Evolutionary conservation across 139 green algal genomes (phyloP), one percentile per base, ranked within the genome.

Genomic region (Limnomonas spitsbergensis): DNA sequence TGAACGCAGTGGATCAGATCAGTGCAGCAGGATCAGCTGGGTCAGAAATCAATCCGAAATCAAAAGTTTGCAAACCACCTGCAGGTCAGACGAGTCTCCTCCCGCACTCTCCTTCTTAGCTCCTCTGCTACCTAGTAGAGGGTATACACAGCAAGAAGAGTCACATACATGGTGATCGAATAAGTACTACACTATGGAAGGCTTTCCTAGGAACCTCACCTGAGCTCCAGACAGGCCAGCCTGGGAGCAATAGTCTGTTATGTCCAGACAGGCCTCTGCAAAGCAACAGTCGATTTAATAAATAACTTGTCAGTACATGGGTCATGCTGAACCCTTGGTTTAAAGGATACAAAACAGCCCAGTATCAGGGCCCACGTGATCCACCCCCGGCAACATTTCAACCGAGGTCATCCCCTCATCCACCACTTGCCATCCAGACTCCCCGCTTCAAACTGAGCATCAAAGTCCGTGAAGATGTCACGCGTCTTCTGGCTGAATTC

Each of bases 371-470:
- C n/a, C n/a, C n/a, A n/a, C n/a, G n/a, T n/a, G n/a, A n/a, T n/a
- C n/a, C n/a, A n/a, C n/a, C n/a, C n/a, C n/a, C n/a, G n/a, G n/a
- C n/a, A n/a, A n/a, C n/a, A n/a, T n/a, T n/a, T n/a, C n/a, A n/a
- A n/a, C n/a, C n/a, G n/a, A n/a, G n/a, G n/a, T n/a, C n/a, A n/a
- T n/a, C n/a, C n/a, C n/a, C n/a, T n/a, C n/a, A n/a, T n/a, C n/a
- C n/a, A n/a, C n/a, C n/a, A 89, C 0, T 88, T 91, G 68, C 97
- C 93, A 79, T 98, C 94, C 79, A 98, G 75, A 40, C 79, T 87
- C 40, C 79, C 88, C 1, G 88, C 82, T 66, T 91, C 78, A 68
- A 96, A 95, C 52, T 88, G 71, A 0, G 92, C 83, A 81, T 98
- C 94, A 75, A 88, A 96, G 26, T 78, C 36, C 14, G 38, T 40